Conservation (phyloP, 2,329 filamentous ascomycete genomes). For the Chlorencoelia australis region DNA sequence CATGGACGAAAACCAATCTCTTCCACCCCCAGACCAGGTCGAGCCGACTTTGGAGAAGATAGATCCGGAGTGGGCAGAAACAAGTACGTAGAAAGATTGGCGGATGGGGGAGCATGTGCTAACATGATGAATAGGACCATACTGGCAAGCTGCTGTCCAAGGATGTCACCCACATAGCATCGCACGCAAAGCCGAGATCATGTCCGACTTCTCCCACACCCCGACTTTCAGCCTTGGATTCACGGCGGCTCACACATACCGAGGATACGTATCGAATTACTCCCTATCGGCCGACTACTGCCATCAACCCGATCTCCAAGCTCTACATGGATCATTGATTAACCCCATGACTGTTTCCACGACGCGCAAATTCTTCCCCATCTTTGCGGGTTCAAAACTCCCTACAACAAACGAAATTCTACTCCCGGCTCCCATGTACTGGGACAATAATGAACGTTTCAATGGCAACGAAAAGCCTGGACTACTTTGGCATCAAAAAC, state of each 20-base stretch:
- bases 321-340: slow-evolving; percentile 43
- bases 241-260: slow-evolving; percentile 30
- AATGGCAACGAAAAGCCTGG: slow-evolving; percentile 47
- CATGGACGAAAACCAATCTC: slow-evolving; percentile 39
- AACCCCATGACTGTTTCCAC: slow-evolving; percentile 41
- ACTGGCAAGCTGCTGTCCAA: slow-evolving; percentile 46
- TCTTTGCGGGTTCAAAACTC: slow-evolving; percentile 53
- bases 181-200: slow-evolving; percentile 39
- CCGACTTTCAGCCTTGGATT: slow-evolving; percentile 40
- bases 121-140: slow-evolving; percentile 39
- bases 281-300: slow-evolving; percentile 38
- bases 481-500: slow-evolving; percentile 46
- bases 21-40: slow-evolving; percentile 31
- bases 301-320: slow-evolving; percentile 45
- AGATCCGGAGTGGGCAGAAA: slow-evolving; percentile 14
- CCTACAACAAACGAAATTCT: slow-evolving; percentile 54
- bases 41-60: slow-evolving; percentile 10
- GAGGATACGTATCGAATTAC: slow-evolving; percentile 32
- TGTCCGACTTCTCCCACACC: slow-evolving; percentile 35
- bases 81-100: slow-evolving; percentile 30
- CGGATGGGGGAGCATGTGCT: slow-evolving; percentile 32
- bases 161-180: slow-evolving; percentile 54
- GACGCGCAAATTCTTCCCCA: slow-evolving; percentile 44
- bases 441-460: slow-evolving; percentile 48
- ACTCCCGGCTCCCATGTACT: slow-evolving; percentile 55